Base-by-base conservation (phyloP, 768 basidiomycete genomes). In the Hortiboletus flavorubellus region DNA sequence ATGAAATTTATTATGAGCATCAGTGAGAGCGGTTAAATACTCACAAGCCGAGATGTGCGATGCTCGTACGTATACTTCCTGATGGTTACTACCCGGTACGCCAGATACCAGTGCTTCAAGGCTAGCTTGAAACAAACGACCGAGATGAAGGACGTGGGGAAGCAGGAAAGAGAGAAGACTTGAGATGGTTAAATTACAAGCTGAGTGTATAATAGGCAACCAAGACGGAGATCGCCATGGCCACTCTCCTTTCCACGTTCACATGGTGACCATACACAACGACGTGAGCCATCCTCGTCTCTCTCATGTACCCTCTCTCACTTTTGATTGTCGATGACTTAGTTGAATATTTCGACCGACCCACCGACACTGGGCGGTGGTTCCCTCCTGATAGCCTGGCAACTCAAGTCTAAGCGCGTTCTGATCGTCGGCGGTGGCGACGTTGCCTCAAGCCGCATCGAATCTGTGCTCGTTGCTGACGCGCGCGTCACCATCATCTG, bases 391-490 rank as follows among this genome's bases (percentile, higher is more conserved):
- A 76, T 98, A 59, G 96, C 97, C 35, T 97, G 92, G 89, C 94
- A 96, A 71, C 87, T 98, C 69, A 85, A 82, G 54, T 75, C 80
- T 62, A 93, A 90, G 62, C 79, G 76, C 18, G 92, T 97, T 44
- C 87, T 98, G 66, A 82, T 98, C 63, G 83, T 98, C 61, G 97
- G 97, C 41, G 97, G 96, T 9, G 97, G 97, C 46, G 85, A 88
- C 55, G 89, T 99, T 48, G 96, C 94, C 3, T 86, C 93, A 3
- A 84, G 90, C 49, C 85, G 97, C 51, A 80, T 98, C 51, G 86
- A 89, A 65, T 89, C 91, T 59, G 80, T 95, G 61, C 86, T 99
- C 60, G 77, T 77, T 51, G 84, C 93, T 9, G 89, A 89, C 59
- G 92, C 92, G 1, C 74, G 74, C 38, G 82, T 98, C 65, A 86